These are phyloP conservation scores for Clavariopsis aquatica DNA, from an alignment of 495 filamentous ascomycete species.

Conservation along the genomic window DNA sequence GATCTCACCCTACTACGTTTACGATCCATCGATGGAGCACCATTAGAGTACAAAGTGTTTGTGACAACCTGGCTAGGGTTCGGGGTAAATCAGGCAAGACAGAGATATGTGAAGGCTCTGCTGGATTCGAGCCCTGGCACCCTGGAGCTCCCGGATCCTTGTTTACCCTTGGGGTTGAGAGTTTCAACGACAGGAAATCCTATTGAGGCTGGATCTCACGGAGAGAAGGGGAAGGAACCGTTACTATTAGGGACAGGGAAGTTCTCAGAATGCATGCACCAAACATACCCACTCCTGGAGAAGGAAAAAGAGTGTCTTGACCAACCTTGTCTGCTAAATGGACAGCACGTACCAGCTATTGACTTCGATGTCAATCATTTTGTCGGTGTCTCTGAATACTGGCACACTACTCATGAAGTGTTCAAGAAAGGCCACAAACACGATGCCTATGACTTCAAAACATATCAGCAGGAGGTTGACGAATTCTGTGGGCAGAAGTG, in stretches of 20 bases:
- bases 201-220: conserved; percentile 46
- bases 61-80: conserved; percentile 97
- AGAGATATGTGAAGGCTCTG: conserved; percentile 74
- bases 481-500: conserved; percentile 85
- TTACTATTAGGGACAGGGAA: conserved; percentile 76
- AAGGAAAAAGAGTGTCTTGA: conserved; percentile 86
- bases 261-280: conserved; percentile 81
- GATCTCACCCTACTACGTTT: conserved; percentile 85
- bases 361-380: conserved; percentile 99
- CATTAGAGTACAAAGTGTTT: conserved; percentile 83
- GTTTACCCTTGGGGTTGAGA: conserved; percentile 75
- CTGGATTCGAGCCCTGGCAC: conserved; percentile 56
- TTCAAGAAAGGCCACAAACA: conserved; percentile 81
- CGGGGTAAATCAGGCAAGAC: conserved; percentile 86
- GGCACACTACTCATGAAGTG: conserved; percentile 96
- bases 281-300: conserved; percentile 83
- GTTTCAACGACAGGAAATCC: conserved; percentile 55
- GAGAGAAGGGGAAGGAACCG: conserved; percentile 43
- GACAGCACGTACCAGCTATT: conserved; percentile 89
- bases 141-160: conserved; percentile 84
- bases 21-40: conserved; percentile 73
- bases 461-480: conserved; percentile 81
- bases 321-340: conserved; percentile 81
- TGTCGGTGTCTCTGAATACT: conserved; percentile 96
- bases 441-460: conserved; percentile 86